Base-by-base conservation (phyloP, 1,284 basidiomycete genomes). In the Anthracocystis setariae region DNA sequence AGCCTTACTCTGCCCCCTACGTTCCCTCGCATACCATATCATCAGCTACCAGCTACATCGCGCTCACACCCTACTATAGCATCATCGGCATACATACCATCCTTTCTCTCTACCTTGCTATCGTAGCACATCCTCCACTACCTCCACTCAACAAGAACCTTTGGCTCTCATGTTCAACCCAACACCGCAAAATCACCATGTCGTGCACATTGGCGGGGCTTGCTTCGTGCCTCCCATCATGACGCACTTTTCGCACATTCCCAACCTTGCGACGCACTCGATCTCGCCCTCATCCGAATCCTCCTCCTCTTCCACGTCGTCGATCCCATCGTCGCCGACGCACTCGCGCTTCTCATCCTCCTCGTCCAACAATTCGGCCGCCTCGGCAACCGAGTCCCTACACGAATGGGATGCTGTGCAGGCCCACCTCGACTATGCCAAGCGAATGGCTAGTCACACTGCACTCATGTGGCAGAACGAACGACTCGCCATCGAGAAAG, bases 391-490 rank as follows among this genome's bases (percentile, higher is more conserved):
- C 27, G 56, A 50, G 3, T 52, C 54, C 12, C 50, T 60, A 18
- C 42, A 60, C 5, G 58, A 54, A n/a, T 65, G 53, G 53, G 69
- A 72, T 29, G 50, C 58, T 7, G 62, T 65, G 0, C 68, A 65
- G 9, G 68, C 68, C 1, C 69, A 72, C 17, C 46, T 72, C 3
- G 40, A 49, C 4, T 72, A 72, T 43, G 69, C 69, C 2, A 25
- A 49, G 2, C 27, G 50, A 0, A 72, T 72, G 69, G 60, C 64
- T 3, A 35, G 46, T 10, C 64, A 72, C 53, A 72, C 69, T 3
- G 55, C 69, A 0, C 3, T 18, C 35, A 72, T 72, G 69, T 72
- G 69, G 69, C 69, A 72, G 55, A 51, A 46, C 25, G 64, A 72
- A 48, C 48, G 69, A 10, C 52, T 67, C 3, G 64, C 64, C 21